Percentiles rank a stretch among this genome's conserved stretches.
Evolutionary conservation across 2,329 filamentous ascomycete genomes (phyloP).

Genomic region (Aspergillus eucalypticola): DNA sequence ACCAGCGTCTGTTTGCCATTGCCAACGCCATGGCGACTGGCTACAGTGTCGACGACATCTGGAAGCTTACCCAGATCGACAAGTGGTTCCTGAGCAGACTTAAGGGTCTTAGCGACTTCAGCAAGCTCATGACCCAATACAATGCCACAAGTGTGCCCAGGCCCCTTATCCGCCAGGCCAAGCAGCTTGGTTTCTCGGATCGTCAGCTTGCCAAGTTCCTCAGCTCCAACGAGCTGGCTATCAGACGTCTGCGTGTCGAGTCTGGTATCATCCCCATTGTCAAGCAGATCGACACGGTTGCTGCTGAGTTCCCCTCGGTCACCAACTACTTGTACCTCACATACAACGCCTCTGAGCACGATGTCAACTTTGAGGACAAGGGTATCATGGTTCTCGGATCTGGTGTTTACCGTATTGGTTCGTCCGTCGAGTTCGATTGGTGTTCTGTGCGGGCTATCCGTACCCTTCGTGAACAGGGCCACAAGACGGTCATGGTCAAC

Average conservation of each 20-base stretch:
- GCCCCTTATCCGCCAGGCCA: conserved; percentile 75
- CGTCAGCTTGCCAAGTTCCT: conserved; percentile 91
- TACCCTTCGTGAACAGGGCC: conserved; percentile 77
- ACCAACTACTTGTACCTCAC: conserved; percentile 98
- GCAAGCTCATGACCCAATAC: conserved; percentile 72
- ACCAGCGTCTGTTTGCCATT: conserved; percentile 95
- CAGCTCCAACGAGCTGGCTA: conserved; percentile 89
- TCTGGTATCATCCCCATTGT: conserved; percentile 83
- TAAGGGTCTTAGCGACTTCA: conserved; percentile 87
- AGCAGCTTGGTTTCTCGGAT: conserved; percentile 93
- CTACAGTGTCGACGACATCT: conserved; percentile 94
- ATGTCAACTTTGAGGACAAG: conserved; percentile 81
- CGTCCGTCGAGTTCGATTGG: conserved; percentile 98
- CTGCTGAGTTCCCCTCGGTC: conserved; percentile 89
- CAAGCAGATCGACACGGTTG: conserved; percentile 98
- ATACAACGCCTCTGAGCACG: conserved; percentile 86
- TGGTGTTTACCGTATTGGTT: conserved; percentile 95
- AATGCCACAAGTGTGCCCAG: conserved; percentile 65
- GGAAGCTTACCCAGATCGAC: conserved; percentile 97
- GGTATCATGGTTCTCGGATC: conserved; percentile 96
- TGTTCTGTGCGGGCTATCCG: conserved; percentile 93
- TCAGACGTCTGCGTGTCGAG: conserved; percentile 81
- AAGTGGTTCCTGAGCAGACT: conserved; percentile 96
- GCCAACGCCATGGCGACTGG: conserved; percentile 95
- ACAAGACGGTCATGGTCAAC: conserved; percentile 97